Base-by-base conservation (phyloP, 2,329 filamentous ascomycete species). In the Phoma sp. region DNA sequence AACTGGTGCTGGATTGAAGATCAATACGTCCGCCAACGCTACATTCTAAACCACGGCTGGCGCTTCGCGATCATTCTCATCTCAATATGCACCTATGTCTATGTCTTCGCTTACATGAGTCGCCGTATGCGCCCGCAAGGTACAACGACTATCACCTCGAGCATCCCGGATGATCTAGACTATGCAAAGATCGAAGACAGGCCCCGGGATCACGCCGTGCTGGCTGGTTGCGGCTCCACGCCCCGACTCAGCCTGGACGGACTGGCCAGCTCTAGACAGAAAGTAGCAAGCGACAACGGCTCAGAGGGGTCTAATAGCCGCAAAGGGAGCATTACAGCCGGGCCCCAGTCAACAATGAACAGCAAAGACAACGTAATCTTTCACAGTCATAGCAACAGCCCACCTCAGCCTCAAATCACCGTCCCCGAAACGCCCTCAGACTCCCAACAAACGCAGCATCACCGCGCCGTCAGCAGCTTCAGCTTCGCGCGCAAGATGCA, bases 1-100 rank as follows among this genome's bases (percentile, higher is more conserved):
- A 80, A 80, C 52, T 81, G 79, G 78, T 80, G 79, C 62, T 81
- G 79, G 79, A 80, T 81, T 53, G 64, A 70, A 10, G 57, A 66
- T 10, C 58, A 68, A 2, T 65, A 72, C n/a, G 59, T 68, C 24
- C 73, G 72, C 10, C 67, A 79, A n/a, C 75, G 79, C 24, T 81
- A 80, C 52, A 73, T 66, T 2, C 67, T 81, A 43, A 77, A 76
- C 0, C 78, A 81, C 51, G 78, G 74, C 36, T 80, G 78, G 78
- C 75, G 79, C 5, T 73, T 80, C 44, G 67, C 71, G 13, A 76
- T 80, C 35, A 77, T 80, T 45, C 55, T 76, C 33, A 61, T 64
- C 7, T 78, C 76, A 0, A 69, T 79, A 14, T 62, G 54, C 32
- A 77, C 79, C 18, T 80, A 80, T 52, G 64, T 71, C 1, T 79